These are phyloP conservation scores for Blastomyces emzantsi DNA, from an alignment of 2,329 filamentous ascomycete genomes.

Conservation along the genomic window DNA sequence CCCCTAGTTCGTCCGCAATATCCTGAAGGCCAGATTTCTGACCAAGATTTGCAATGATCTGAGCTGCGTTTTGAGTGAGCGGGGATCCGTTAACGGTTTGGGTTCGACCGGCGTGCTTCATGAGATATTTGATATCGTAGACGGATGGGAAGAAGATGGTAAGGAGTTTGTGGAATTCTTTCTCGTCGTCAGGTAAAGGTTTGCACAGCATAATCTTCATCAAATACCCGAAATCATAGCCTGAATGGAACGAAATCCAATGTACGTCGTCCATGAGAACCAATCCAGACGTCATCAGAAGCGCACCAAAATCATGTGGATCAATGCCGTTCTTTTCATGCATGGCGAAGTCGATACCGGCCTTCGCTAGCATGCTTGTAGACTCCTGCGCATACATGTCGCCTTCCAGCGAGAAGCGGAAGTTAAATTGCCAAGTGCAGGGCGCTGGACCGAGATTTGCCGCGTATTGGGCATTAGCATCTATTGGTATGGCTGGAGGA, in stretches of 20 bases:
- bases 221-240: conserved; percentile 96
- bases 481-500: conserved; percentile 58
- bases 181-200: conserved; percentile 77
- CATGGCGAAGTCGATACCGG: conserved; percentile 82
- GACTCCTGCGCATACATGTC: conserved; percentile 98
- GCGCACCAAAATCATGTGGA: conserved; percentile 74
- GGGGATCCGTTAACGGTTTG: conserved; percentile 56
- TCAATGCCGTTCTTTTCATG: conserved; percentile 87
- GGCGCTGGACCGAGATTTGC: conserved; percentile 55
- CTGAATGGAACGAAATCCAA: conserved; percentile 97
- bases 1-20: conserved; percentile 84
- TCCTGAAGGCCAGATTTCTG: conserved; percentile 88
- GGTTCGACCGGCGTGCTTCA: conserved; percentile 74
- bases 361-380: conserved; percentile 80
- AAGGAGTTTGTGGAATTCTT: conserved; percentile 79
- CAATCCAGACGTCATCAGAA: conserved; percentile 85
- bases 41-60: conserved; percentile 75
- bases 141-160: conserved; percentile 88
- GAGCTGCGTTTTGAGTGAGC: conserved; percentile 54
- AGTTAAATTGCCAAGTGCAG: conserved; percentile 99
- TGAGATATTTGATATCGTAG: conserved; percentile 94
- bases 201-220: conserved; percentile 85
- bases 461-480: conserved; percentile 43
- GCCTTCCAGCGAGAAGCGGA: conserved; percentile 84
- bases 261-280: conserved; percentile 79